Evolutionary conservation across 768 basidiomycete species (phyloP), one percentile per base, ranked within the genome.

Genomic region (Fistulinella prunicolor): DNA sequence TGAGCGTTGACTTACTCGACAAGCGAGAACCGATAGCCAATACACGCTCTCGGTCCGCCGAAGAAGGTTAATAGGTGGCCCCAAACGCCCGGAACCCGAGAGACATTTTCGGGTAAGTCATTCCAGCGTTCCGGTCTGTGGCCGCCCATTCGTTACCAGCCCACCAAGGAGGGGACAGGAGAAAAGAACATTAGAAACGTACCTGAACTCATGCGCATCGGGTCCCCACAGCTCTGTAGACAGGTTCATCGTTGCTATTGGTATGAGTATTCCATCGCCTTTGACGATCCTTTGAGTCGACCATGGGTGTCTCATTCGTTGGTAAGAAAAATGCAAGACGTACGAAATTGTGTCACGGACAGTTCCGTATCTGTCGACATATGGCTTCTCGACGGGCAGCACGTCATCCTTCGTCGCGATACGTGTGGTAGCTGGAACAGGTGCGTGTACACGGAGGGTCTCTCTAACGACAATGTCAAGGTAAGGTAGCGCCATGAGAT

Each of bases 381-480:
- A 68, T 3, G 81, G 80, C 14, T 59, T 65, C 14, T 62, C 65
- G 9, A 83, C 61, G 0, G 82, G 82, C 14, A 84, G 47, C 2
- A 78, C 54, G 41, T 83, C 81, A 43, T 85, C 79, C 43, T 74
- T 70, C 37, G 66, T 68, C 0, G 81, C 78, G 2, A 72, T 59
- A 8, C 81, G 67, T 9, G 70, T 47, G 0, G 73, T 74, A 14
- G 52, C 53, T 1, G 74, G 65, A 3, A 85, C 74, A 0, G 82
- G 81, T 0, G 81, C 44, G 50, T 85, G 72, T 1, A 82, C 38
- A 0, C 85, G 76, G 47, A 86, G 62, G 0, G 75, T 78, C 64
- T 86, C 85, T 8, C 78, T 74, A 2, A 84, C 71, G 9, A 85
- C 75, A 17, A 70, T 70, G 52, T 88, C 88, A n/a, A 90, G 79